Conservation (phyloP, 768 basidiomycete species). For the Hericium coralloides region DNA sequence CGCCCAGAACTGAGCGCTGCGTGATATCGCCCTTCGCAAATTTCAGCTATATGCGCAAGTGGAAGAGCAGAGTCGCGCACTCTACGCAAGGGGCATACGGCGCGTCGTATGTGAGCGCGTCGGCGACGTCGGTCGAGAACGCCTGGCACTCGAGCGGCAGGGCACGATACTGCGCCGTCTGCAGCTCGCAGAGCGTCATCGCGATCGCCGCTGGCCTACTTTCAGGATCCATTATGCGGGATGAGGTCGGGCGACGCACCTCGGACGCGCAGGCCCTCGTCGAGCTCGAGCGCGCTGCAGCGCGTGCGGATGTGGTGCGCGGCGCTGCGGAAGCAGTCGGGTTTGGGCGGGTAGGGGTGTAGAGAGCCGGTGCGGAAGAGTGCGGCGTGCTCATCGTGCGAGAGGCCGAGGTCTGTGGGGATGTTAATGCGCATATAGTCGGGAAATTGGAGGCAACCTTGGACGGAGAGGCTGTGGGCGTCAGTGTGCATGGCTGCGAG, state of each 20-base stretch:
- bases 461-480: too few relatives aligned
- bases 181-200: slow-evolving; percentile 15
- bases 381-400: too few relatives aligned
- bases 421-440: too few relatives aligned
- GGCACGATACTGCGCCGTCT: slow-evolving; percentile 9
- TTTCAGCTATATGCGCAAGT: neutral
- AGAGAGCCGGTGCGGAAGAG: neutral
- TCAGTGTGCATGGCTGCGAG: too few relatives aligned
- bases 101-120: neutral
- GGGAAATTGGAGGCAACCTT: too few relatives aligned
- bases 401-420: too few relatives aligned
- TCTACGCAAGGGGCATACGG: slow-evolving; percentile 12
- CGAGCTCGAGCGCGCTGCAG: slow-evolving; percentile 11
- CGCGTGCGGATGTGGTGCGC: slow-evolving; percentile 6
- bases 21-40: slow-evolving; percentile 9
- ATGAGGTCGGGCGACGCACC: slow-evolving; percentile 4
- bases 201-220: slow-evolving; percentile 7
- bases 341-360: slow-evolving; percentile 3
- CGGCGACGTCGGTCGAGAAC: slow-evolving; percentile 1
- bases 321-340: slow-evolving; percentile 14
- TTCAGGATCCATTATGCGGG: neutral
- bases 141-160: slow-evolving; percentile 13
- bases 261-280: slow-evolving; percentile 10
- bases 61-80: neutral
- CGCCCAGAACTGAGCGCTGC: slow-evolving; percentile 15